A percentile compares a stretch with the other conserved stretches of the same genome.
These are phyloP conservation scores for Colletotrichum sp. DNA, from an alignment of 2,329 filamentous ascomycete genomes.

Conservation along the genomic window DNA sequence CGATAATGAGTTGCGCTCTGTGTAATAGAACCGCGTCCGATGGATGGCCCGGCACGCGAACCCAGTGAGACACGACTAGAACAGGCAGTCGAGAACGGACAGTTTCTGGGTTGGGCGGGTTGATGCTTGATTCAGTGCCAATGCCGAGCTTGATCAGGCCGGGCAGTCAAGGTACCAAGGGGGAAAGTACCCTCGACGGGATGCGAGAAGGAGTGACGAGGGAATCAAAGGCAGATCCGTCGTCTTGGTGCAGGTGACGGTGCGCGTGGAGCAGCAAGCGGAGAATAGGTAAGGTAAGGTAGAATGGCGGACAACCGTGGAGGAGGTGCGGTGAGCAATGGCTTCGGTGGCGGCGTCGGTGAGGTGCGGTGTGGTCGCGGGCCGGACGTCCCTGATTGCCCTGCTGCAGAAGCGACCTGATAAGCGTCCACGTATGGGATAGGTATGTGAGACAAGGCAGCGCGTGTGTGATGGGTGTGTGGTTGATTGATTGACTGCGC, in stretches of 20 bases:
- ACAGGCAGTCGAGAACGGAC: not conserved
- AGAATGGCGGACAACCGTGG: not conserved
- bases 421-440: not conserved
- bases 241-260: not conserved
- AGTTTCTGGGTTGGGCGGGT: not conserved
- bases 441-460: not conserved
- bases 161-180: not conserved
- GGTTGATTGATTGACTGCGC: not conserved
- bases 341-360: not conserved
- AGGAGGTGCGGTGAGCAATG: not conserved
- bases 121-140: conserved; percentile 9
- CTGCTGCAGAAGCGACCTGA: not conserved
- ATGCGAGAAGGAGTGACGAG: not conserved
- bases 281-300: not conserved
- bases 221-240: not conserved
- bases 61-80: conserved; percentile 15
- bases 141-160: not conserved
- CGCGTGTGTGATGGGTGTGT: not conserved
- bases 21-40: not conserved
- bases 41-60: not conserved
- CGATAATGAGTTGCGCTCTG: not conserved
- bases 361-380: not conserved
- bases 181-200: not conserved
- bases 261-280: conserved; percentile 19
- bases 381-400: not conserved